Conservation (phyloP, 306 rosid genomes). For the Hippophae rhamnoides region DNA sequence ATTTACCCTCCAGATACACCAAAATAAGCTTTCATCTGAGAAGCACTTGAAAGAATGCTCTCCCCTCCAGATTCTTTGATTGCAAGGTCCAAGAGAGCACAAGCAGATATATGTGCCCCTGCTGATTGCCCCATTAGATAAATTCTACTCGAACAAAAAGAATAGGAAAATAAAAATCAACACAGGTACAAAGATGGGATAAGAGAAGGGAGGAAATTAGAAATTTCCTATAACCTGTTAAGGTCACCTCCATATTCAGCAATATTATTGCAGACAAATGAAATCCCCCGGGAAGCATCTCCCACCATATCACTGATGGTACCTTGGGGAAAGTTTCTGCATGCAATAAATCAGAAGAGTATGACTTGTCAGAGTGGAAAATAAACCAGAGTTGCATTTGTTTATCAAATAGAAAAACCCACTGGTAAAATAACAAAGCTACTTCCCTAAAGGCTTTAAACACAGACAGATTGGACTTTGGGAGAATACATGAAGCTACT, state of each 20-base stretch:
- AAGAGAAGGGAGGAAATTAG: conserved; percentile 11
- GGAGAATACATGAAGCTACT: background rate
- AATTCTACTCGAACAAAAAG: conserved; percentile 38
- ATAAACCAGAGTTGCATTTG: conserved; percentile 4
- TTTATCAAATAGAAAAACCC: background rate
- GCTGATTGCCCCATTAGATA: conserved; percentile 99
- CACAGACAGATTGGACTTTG: background rate
- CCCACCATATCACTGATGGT: conserved; percentile 90
- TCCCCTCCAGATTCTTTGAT: conserved; percentile 43
- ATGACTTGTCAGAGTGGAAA: conserved; percentile 10
- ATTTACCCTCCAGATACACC: conserved; percentile 96
- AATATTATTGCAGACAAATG: conserved; percentile 57
- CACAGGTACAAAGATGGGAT: conserved; percentile 11
- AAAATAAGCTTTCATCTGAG: conserved; percentile 74
- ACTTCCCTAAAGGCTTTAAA: too few species aligned
- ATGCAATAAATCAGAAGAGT: conserved; percentile 19
- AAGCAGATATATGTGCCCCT: conserved; percentile 87
- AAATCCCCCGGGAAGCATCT: conserved; percentile 72
- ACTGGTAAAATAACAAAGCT: background rate
- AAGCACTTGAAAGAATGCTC: conserved; percentile 47
- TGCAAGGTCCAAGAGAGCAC: conserved; percentile 79
- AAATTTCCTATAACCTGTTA: conserved; percentile 46
- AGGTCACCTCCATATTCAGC: conserved; percentile 83
- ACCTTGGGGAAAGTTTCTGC: conserved; percentile 98
- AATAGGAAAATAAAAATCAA: conserved; percentile 12